These are phyloP conservation scores for Fusarium irregulare DNA, from an alignment of 2,329 filamentous ascomycete genomes.

Conservation along the genomic window DNA sequence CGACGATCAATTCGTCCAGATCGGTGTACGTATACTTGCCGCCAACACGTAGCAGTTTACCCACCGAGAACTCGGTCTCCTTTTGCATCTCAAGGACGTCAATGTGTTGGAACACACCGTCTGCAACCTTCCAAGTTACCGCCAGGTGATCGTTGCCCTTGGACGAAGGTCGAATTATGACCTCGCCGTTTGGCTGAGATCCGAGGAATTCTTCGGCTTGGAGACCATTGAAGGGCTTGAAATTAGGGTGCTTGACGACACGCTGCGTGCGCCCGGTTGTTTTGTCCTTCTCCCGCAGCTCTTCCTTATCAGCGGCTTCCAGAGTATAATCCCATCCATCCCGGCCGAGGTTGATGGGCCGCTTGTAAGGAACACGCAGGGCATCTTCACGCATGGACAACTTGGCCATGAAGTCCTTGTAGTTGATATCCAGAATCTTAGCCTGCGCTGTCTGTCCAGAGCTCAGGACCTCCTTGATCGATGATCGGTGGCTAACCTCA, in stretches of 20 bases:
- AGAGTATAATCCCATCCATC: constrained; percentile 89
- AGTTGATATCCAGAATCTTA: constrained; percentile 88
- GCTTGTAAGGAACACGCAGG: constrained; percentile 77
- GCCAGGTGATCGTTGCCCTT: constrained; percentile 96
- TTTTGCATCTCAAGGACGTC: constrained; percentile 97
- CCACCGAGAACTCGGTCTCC: constrained; percentile 95
- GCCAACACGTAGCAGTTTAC: constrained; percentile 84
- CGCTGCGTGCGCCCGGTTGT: constrained; percentile 86
- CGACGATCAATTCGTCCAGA: constrained; percentile 95
- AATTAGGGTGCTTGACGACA: constrained; percentile 97
- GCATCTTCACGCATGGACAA: constrained; percentile 86
- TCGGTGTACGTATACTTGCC: constrained; percentile 94
- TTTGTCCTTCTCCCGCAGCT: constrained; percentile 86
- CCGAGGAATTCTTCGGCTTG: constrained; percentile 95
- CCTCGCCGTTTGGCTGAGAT: constrained; percentile 85
- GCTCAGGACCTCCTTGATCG: constrained; percentile 79
- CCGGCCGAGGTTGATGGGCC: constrained; percentile 75
- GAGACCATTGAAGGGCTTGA: constrained; percentile 89
- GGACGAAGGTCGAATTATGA: constrained; percentile 94
- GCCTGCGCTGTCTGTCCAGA: constrained; percentile 87
- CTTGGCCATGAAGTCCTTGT: constrained; percentile 84
- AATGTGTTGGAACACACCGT: constrained; percentile 96
- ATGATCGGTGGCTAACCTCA: constrained; percentile 80
- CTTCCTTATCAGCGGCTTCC: constrained; percentile 84
- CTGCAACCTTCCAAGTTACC: constrained; percentile 97